A percentile compares a stretch with the other conserved stretches of the same genome.
Evolutionary conservation across 176 grass and related monocot genomes (phyloP).

Genomic region (Raddia distichophylla): DNA sequence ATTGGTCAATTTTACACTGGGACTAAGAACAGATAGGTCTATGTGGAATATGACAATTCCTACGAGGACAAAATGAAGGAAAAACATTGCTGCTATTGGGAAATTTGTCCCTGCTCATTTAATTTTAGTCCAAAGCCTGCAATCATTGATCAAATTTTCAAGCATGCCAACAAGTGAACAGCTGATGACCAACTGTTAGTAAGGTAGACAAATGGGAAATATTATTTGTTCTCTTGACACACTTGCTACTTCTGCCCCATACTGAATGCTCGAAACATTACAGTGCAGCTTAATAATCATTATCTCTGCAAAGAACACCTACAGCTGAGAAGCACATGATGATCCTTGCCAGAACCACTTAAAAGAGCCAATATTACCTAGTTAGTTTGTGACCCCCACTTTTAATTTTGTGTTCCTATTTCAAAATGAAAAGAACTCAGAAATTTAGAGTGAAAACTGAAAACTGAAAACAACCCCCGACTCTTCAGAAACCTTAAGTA

Average conservation of each 20-base stretch:
- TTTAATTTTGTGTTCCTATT: neutral
- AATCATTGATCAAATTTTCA: slow-evolving; percentile 12
- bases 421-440: slow-evolving; percentile 22
- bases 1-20: neutral
- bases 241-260: neutral
- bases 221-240: neutral
- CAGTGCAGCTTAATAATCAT: neutral
- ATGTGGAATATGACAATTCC: neutral
- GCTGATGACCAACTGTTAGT: neutral
- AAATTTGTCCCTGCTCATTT: neutral
- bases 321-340: slow-evolving; percentile 26
- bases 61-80: neutral
- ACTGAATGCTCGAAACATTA: slow-evolving; percentile 9
- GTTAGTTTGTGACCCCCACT: neutral
- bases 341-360: neutral
- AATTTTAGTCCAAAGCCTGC: slow-evolving; percentile 17
- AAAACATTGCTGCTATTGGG: neutral
- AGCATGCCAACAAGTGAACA: neutral
- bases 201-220: neutral
- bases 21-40: slow-evolving; percentile 10
- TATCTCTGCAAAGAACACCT: neutral
- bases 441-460: slow-evolving; percentile 12
- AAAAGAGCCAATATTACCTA: neutral
- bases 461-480: neutral
- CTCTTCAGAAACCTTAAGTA: neutral